A percentile compares a stretch with the other conserved stretches of the same genome.
These are phyloP conservation scores for Lactarius hengduanensis DNA, from an alignment of 768 basidiomycete genomes.

Conservation along the genomic window DNA sequence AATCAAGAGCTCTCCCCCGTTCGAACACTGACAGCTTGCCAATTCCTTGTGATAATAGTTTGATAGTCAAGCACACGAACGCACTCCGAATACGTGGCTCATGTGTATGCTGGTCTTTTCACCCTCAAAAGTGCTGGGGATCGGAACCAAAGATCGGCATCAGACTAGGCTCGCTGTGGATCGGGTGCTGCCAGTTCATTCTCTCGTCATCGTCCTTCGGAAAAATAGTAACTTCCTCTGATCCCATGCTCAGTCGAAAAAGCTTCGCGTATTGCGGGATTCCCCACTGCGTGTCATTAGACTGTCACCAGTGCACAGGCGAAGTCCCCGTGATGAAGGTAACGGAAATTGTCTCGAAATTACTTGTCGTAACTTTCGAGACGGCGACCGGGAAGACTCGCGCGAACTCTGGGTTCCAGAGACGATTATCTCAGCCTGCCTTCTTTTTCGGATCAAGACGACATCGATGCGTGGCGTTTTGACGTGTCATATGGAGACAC, in stretches of 20 bases:
- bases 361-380: no score
- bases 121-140: not conserved
- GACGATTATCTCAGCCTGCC: no score
- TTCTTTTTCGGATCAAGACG: no score
- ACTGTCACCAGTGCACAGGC: not conserved
- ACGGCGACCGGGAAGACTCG: no score
- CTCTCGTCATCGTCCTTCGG: not conserved
- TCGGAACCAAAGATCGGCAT: not conserved
- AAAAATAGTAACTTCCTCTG: not conserved
- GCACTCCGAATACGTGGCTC: not conserved
- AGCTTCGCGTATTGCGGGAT: not conserved
- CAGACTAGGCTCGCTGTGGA: not conserved
- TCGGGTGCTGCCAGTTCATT: not conserved
- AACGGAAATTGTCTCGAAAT: no score
- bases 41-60: not conserved
- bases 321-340: no score
- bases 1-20: not conserved
- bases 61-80: not conserved
- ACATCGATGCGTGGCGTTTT: no score
- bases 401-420: no score
- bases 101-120: not conserved
- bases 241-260: not conserved
- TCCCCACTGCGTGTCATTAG: not conserved
- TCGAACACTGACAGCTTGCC: not conserved
- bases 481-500: no score